Conservation (phyloP, 805 yeast genomes). For the Metschnikowia proteae region DNA sequence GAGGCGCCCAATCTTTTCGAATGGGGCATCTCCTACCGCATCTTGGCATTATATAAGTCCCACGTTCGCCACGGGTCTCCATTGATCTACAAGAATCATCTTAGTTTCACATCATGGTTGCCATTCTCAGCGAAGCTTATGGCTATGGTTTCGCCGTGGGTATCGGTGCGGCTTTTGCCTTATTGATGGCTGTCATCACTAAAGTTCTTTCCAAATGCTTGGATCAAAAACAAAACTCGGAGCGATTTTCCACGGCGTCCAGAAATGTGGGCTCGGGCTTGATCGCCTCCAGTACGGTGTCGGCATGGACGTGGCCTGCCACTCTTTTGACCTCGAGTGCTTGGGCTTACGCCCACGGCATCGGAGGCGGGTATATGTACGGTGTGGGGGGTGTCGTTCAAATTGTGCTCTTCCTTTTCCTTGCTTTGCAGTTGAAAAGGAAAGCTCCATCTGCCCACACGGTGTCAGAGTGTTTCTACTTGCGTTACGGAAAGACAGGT, state of each 20-base stretch:
- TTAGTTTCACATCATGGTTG: neutral
- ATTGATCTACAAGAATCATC: neutral
- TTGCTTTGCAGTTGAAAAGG: slow-evolving; percentile 21
- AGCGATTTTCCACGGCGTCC: slow-evolving; percentile 11
- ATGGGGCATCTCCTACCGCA: neutral
- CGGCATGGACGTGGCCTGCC: slow-evolving; percentile 18
- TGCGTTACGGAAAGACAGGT: slow-evolving; percentile 13
- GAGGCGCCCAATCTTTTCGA: neutral
- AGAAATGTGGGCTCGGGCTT: slow-evolving; percentile 9
- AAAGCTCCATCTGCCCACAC: slow-evolving; percentile 20
- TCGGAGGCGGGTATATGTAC: slow-evolving; percentile 7
- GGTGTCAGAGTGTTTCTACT: slow-evolving; percentile 17
- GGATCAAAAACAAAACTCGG: slow-evolving; percentile 10
- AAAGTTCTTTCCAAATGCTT: slow-evolving; percentile 6
- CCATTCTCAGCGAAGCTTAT: slow-evolving; percentile 6
- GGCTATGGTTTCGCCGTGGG: slow-evolving; percentile 11
- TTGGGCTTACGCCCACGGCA: slow-evolving; percentile 9
- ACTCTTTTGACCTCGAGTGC: slow-evolving; percentile 32
- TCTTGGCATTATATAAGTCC: neutral
- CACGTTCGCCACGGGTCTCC: neutral
- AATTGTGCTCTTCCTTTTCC: slow-evolving; percentile 17
- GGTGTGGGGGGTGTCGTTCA: slow-evolving; percentile 16
- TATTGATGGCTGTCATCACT: slow-evolving; percentile 8
- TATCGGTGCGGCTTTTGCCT: slow-evolving; percentile 9
- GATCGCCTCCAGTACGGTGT: slow-evolving; percentile 9